Evolutionary conservation across 805 yeast species (phyloP).

Genomic region (Starmerella lactis-condensi): DNA sequence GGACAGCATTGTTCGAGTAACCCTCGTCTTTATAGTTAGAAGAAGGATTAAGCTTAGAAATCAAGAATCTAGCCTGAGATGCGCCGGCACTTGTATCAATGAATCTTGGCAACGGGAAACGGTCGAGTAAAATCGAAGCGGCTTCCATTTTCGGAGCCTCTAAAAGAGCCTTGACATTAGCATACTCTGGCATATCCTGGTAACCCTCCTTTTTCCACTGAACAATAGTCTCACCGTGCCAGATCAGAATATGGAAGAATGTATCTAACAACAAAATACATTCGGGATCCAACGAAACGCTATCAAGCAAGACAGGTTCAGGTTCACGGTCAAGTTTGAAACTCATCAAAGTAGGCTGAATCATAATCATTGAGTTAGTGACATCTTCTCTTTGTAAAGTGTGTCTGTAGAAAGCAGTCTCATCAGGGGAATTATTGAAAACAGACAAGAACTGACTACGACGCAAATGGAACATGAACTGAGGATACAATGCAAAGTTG

Average conservation of each 20-base stretch:
- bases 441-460: conserved; percentile 91
- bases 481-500: conserved; percentile 78
- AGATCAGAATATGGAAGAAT: conserved; percentile 87
- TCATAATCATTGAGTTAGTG: conserved; percentile 84
- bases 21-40: conserved; percentile 47
- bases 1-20: conserved; percentile 39
- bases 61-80: conserved; percentile 90
- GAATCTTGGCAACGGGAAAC: conserved; percentile 95
- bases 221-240: conserved; percentile 87
- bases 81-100: conserved; percentile 97
- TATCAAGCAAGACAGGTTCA: conserved; percentile 76
- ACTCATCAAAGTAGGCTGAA: conserved; percentile 87
- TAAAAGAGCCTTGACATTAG: conserved; percentile 65
- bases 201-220: conserved; percentile 93
- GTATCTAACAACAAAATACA: conserved; percentile 79
- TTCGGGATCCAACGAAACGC: conserved; percentile 79
- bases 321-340: conserved; percentile 74
- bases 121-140: conserved; percentile 69
- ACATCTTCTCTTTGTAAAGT: conserved; percentile 80
- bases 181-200: conserved; percentile 80
- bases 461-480: conserved; percentile 85
- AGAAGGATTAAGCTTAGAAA: conserved; percentile 88
- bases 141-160: conserved; percentile 87
- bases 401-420: conserved; percentile 92
- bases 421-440: conserved; percentile 96